These are phyloP conservation scores for Avicennia marina DNA, from an alignment of 257 asterid species.

Conservation along the genomic window DNA sequence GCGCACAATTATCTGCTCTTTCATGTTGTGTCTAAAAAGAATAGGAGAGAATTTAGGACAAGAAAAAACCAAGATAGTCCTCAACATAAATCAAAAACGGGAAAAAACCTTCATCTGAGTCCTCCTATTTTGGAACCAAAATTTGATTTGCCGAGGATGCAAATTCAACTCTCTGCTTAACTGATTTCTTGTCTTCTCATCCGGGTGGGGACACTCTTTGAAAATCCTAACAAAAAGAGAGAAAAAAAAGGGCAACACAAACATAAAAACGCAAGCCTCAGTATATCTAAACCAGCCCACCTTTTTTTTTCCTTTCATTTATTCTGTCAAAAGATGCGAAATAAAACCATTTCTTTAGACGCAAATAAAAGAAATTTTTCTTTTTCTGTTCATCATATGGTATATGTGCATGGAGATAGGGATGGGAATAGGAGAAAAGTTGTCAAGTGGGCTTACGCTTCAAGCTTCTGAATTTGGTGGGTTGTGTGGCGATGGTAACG, in stretches of 20 bases:
- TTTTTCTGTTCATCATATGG: background rate
- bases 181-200: constrained; percentile 77
- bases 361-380: too few relatives aligned
- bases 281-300: background rate
- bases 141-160: constrained; percentile 92
- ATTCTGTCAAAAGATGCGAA: background rate
- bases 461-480: constrained; percentile 87
- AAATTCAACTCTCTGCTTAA: constrained; percentile 81
- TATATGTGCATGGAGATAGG: constrained; percentile 30
- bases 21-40: constrained; percentile 77
- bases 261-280: constrained; percentile 23
- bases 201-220: constrained; percentile 93
- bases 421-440: background rate
- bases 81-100: background rate
- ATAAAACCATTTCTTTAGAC: too few relatives aligned
- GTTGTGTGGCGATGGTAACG: constrained; percentile 94
- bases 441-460: constrained; percentile 40
- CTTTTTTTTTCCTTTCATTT: too few relatives aligned
- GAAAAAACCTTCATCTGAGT: constrained; percentile 90
- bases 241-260: too few relatives aligned
- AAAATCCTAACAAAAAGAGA: too few relatives aligned
- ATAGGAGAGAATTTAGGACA: background rate
- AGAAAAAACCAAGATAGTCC: background rate
- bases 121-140: constrained; percentile 96
- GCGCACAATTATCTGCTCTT: constrained; percentile 64